A percentile compares a stretch with the other conserved stretches of the same genome.
Evolutionary conservation across 495 filamentous ascomycete species (phyloP).

Genomic region (Baudoinia panamericana): DNA sequence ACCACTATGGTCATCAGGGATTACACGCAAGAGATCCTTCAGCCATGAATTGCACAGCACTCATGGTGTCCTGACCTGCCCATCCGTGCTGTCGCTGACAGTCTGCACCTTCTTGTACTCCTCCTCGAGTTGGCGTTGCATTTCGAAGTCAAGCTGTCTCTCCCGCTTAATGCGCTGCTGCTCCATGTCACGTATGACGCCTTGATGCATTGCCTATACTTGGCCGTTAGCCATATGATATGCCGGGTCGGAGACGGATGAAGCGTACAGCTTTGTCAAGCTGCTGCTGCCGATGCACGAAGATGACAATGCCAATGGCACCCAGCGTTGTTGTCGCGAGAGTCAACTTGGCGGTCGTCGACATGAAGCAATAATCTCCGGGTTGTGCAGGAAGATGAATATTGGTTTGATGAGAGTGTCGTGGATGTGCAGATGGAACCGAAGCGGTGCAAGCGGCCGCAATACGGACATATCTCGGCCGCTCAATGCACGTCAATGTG

Average conservation of each 20-base stretch:
- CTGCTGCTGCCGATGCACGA: conserved; percentile 81
- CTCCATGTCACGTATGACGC: conserved; percentile 88
- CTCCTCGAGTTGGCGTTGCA: conserved; percentile 72
- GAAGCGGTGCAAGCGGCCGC: no score
- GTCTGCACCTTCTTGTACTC: conserved; percentile 82
- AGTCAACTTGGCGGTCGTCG: conserved; percentile 74
- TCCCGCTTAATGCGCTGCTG: conserved; percentile 73
- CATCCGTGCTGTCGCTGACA: conserved; percentile 33
- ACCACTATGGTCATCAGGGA: no score
- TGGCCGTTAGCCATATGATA: no score
- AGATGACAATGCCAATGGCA: conserved; percentile 60
- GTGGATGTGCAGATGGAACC: no score
- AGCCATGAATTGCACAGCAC: no score
- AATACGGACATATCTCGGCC: no score
- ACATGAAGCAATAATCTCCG: conserved; percentile 68
- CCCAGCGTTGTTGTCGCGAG: conserved; percentile 63
- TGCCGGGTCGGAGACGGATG: not conserved
- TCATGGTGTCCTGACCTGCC: conserved; percentile 1
- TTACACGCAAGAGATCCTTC: no score
- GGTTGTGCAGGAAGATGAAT: not conserved
- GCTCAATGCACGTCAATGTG: no score
- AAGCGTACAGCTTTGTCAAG: conserved; percentile 66
- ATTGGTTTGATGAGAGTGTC: no score
- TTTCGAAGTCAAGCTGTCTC: conserved; percentile 82
- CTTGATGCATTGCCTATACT: conserved; percentile 88